Evolutionary conservation across 1,139 yeast species (phyloP).

Genomic region (Zygosaccharomyces sapae): DNA sequence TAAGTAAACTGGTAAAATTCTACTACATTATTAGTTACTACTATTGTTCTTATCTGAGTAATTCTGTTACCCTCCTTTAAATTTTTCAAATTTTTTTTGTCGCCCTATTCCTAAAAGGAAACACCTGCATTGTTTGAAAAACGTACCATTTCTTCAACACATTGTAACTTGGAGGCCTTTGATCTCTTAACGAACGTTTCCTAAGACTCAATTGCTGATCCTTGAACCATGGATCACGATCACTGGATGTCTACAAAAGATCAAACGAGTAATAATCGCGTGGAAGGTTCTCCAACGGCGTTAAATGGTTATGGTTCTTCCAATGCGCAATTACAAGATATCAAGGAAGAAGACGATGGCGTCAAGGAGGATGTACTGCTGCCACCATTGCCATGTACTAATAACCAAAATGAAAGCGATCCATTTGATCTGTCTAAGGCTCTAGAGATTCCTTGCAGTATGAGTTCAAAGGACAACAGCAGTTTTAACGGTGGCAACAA

Average conservation of each 20-base stretch:
- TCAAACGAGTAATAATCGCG: background rate
- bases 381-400: conserved; percentile 31
- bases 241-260: conserved; percentile 5
- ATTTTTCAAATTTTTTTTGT: conserved; percentile 3
- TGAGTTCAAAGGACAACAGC: background rate
- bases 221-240: background rate
- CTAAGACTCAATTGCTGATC: background rate
- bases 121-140: background rate
- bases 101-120: conserved; percentile 1
- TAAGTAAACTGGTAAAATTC: background rate
- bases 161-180: background rate
- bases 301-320: conserved; percentile 2
- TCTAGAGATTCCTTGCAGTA: conserved; percentile 26
- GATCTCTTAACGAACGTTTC: too few relatives aligned
- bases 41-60: too few relatives aligned
- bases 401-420: conserved; percentile 15
- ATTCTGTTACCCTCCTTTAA: conserved; percentile 1
- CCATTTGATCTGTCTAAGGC: conserved; percentile 35
- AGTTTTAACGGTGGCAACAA: too few relatives aligned
- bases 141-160: background rate
- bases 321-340: conserved; percentile 21
- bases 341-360: conserved; percentile 29
- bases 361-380: conserved; percentile 26
- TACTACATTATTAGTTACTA: too few relatives aligned
- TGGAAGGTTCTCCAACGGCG: background rate